Conservation (phyloP, 768 basidiomycete genomes). For the Mycena alexandri region DNA sequence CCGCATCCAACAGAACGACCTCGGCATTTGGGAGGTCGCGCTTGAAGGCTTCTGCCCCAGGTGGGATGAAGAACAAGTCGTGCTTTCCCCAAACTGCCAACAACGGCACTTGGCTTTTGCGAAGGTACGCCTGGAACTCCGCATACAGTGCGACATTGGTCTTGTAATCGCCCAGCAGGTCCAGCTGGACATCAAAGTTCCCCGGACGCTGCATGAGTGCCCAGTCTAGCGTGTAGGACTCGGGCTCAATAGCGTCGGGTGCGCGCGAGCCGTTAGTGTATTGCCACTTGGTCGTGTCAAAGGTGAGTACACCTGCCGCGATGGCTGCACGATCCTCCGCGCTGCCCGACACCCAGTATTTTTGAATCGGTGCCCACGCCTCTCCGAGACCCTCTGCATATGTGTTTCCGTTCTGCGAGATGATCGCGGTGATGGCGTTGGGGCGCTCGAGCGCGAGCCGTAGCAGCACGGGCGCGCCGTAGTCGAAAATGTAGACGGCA, state of each 20-base stretch:
- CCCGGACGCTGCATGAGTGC: slow-evolving; percentile 54
- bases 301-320: slow-evolving; percentile 36
- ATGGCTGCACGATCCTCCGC: slow-evolving; percentile 45
- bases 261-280: slow-evolving; percentile 52
- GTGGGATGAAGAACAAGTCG: slow-evolving; percentile 57
- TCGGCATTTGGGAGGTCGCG: slow-evolving; percentile 51
- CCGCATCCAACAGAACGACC: slow-evolving; percentile 56
- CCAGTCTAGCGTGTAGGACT: slow-evolving; percentile 58
- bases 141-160: slow-evolving; percentile 60
- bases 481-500: slow-evolving; percentile 64
- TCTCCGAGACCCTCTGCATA: slow-evolving; percentile 58
- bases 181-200: slow-evolving; percentile 57
- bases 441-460: slow-evolving; percentile 58
- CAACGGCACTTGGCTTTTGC: slow-evolving; percentile 52
- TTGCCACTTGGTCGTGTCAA: slow-evolving; percentile 53
- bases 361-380: slow-evolving; percentile 53
- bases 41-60: slow-evolving; percentile 61
- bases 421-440: slow-evolving; percentile 56
- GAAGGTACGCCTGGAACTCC: slow-evolving; percentile 58
- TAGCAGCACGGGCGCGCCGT: slow-evolving; percentile 55
- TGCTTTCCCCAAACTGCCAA: slow-evolving; percentile 64
- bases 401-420: slow-evolving; percentile 64
- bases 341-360: slow-evolving; percentile 48
- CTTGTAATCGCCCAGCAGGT: slow-evolving; percentile 54
- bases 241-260: slow-evolving; percentile 52